phyloP scores from a whole-genome alignment of 228 moss, liverwort and hornwort species.

The Sphagnum fallax region DNA sequence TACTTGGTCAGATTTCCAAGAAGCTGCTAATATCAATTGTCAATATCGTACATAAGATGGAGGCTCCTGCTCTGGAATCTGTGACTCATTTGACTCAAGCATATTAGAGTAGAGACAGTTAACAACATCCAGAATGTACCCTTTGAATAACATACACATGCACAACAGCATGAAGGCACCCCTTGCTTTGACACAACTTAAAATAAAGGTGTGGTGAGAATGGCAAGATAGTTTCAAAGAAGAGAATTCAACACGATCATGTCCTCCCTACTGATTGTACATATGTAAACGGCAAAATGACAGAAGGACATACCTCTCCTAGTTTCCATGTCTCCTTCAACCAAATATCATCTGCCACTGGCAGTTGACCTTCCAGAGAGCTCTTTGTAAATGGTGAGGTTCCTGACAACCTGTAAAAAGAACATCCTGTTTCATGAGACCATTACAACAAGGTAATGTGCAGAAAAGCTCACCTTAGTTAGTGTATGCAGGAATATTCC shows the following conservation, averaged over 20 bases:
- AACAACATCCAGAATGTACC: not conserved
- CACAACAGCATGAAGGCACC: not conserved
- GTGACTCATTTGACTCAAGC: not conserved
- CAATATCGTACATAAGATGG: constrained; percentile 24
- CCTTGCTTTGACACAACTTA: no score
- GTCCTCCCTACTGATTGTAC: not conserved
- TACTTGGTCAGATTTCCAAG: no score
- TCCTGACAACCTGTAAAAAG: constrained; percentile 20
- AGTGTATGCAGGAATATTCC: not conserved
- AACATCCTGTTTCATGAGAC: not conserved
- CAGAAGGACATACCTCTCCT: constrained; percentile 55
- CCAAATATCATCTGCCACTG: constrained; percentile 44
- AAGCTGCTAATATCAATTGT: not conserved
- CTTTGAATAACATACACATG: not conserved
- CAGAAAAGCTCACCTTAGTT: constrained; percentile 1
- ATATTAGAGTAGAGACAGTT: not conserved
- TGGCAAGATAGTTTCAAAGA: not conserved
- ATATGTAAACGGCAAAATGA: no score
- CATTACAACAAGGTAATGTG: not conserved
- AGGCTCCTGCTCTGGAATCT: constrained; percentile 47
- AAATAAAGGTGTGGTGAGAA: no score
- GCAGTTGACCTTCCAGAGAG: constrained; percentile 6
- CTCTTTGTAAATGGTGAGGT: constrained; percentile 9
- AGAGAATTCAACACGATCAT: not conserved
- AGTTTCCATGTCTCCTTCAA: constrained; percentile 68